Evolutionary conservation across 2,329 filamentous ascomycete species (phyloP).

Genomic region (Hypoxylon sp.): DNA sequence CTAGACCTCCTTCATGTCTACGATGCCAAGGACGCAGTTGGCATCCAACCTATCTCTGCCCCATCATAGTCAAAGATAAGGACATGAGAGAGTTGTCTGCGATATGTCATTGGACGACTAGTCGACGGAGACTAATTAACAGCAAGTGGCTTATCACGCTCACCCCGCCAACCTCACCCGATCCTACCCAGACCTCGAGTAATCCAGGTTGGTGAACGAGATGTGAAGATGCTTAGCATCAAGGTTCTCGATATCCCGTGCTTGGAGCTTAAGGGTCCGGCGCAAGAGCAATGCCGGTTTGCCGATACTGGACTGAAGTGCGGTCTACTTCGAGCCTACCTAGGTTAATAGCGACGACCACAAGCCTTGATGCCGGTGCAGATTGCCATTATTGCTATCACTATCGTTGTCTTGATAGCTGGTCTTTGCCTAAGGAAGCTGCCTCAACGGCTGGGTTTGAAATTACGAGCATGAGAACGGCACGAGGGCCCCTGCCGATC

Average conservation of each 20-base stretch:
- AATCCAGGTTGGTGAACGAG: constrained; percentile 11
- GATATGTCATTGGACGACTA: constrained; percentile 16
- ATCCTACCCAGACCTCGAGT: constrained; percentile 25
- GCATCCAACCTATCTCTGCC: constrained; percentile 28
- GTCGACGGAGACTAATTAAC: constrained; percentile 14
- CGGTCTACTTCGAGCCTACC: constrained; percentile 13
- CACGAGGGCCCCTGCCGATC: constrained; percentile 28
- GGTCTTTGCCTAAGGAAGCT: constrained; percentile 25
- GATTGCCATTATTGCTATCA: not conserved
- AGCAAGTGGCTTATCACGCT: constrained; percentile 23
- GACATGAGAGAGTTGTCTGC: constrained; percentile 6
- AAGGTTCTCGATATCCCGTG: constrained; percentile 13
- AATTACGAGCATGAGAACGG: constrained; percentile 1
- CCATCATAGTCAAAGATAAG: constrained; percentile 37
- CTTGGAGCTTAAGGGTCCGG: constrained; percentile 13
- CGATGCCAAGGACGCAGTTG: constrained; percentile 35
- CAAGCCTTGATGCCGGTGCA: not conserved
- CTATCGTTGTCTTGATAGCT: constrained; percentile 6
- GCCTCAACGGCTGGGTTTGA: constrained; percentile 25
- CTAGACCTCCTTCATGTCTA: constrained; percentile 24
- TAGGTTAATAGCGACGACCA: constrained; percentile 8
- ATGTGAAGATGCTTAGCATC: constrained; percentile 15
- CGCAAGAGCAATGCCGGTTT: not conserved
- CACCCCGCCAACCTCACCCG: constrained; percentile 24
- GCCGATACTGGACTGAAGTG: constrained; percentile 1